A percentile compares a stretch with the other conserved stretches of the same genome.
Evolutionary conservation across 331 rosid species (phyloP).

Genomic region (Quercus lobata): DNA sequence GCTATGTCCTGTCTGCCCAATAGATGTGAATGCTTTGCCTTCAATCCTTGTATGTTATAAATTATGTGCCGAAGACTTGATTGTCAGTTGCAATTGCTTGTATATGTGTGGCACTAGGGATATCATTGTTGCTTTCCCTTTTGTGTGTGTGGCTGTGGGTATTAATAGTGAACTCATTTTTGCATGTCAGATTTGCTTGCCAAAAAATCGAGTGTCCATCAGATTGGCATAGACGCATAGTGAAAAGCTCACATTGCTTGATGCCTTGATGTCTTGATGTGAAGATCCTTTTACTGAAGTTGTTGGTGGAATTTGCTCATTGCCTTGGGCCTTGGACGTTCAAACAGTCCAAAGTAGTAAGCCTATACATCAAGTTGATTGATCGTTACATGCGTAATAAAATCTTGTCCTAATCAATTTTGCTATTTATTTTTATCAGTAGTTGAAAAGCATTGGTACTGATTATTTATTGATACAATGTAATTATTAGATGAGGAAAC

Average conservation of each 20-base stretch:
- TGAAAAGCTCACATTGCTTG: not conserved
- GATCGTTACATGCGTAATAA: not conserved
- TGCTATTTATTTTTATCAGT: not conserved
- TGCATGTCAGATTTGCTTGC: not conserved
- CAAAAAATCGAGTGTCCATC: not conserved
- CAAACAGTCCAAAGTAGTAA: not conserved
- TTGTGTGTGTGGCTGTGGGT: not conserved
- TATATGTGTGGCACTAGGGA: too few species aligned
- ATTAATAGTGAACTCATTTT: not conserved
- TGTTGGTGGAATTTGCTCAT: not conserved
- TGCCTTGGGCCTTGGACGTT: not conserved
- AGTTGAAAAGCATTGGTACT: not conserved
- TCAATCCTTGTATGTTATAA: too few species aligned
- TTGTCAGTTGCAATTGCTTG: too few species aligned
- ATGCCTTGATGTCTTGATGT: not conserved
- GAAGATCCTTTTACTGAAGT: not conserved
- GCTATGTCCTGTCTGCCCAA: too few species aligned
- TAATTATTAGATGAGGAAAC: not conserved
- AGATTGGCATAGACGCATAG: not conserved
- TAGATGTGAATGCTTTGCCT: too few species aligned
- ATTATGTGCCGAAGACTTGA: too few species aligned
- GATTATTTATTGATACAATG: not conserved
- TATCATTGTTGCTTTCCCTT: not conserved
- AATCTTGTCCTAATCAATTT: not conserved
- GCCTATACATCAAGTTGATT: not conserved